Conservation (phyloP, 2,329 filamentous ascomycete species). For the Penicillium frequentans region DNA sequence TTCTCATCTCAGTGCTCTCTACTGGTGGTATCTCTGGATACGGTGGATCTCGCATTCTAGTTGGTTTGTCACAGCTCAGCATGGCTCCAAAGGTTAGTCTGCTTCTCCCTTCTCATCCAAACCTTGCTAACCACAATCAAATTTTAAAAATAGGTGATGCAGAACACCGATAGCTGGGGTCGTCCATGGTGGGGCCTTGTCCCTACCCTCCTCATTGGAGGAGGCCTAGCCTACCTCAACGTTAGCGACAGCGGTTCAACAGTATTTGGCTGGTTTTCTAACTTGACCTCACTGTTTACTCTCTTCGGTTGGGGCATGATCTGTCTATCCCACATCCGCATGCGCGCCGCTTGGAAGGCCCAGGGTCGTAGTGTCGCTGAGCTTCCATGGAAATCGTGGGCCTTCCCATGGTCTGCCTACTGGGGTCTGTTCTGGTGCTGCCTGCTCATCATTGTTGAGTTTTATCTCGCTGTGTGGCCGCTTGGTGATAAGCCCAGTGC, state of each 20-base stretch:
- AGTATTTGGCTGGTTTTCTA: conserved; percentile 52
- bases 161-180: conserved; percentile 35
- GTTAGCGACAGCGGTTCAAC: conserved; percentile 41
- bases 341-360: conserved; percentile 43
- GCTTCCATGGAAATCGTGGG: conserved; percentile 47
- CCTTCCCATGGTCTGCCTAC: conserved; percentile 45
- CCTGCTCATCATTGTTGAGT: conserved; percentile 48
- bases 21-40: conserved; percentile 48
- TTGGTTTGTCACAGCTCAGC: conserved; percentile 45
- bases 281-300: conserved; percentile 47
- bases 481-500: conserved; percentile 35
- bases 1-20: conserved; percentile 49
- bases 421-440: conserved; percentile 49
- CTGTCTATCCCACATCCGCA: conserved; percentile 46
- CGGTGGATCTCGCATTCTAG: conserved; percentile 45
- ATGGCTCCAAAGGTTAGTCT: conserved; percentile 41
- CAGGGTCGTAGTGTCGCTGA: conserved; percentile 40
- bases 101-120: not conserved
- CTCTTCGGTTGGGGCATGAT: conserved; percentile 49
- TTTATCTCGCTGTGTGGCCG: conserved; percentile 51
- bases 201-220: conserved; percentile 66
- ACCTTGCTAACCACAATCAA: not conserved
- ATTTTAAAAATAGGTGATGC: conserved; percentile 20
- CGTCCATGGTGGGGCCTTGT: conserved; percentile 55
- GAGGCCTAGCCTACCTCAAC: conserved; percentile 52